Evolutionary conservation across 305 asterid species (phyloP), one percentile per base, ranked within the genome.

Genomic region (Fraxinus sp.): DNA sequence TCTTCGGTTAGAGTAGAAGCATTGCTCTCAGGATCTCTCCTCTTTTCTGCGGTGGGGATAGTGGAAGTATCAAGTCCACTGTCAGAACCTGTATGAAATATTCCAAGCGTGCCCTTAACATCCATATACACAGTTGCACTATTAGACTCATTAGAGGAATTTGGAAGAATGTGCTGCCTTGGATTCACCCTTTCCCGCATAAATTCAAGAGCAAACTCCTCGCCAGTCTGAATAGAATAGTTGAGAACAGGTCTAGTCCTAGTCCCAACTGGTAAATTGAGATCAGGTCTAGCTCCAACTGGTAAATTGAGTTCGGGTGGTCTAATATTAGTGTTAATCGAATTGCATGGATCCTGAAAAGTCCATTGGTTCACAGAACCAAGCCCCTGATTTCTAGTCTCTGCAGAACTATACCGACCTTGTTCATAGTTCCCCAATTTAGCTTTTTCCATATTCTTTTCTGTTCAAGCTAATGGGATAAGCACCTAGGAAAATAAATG

Each of bases 141-240:
- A 81, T 46, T 82, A 84, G 91, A 86, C 82, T 91, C 97, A 80
- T 87, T 88, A 75, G 92, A 71, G 46, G 91, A 82, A 88, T 88
- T 90, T 74, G 89, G 92, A 83, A 90, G 72, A 52, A 87, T 88
- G 41, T 86, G 95, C 89, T 84, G 94, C 89, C 87, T 87, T 24
- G 97, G 95, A 85, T 91, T 91, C 77, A 91, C 95, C 87, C 98
- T 89, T 77, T 95, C 98, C 87, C 98, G 90, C 97, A 95, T 95
- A 83, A 95, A 93, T 84, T 93, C 98, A 81, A 95, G 89, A 83
- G 97, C 91, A 82, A 95, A 93, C 88, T 92, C 98, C 92, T 95
- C 98, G 13, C 98, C 98, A 9, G 98, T 95, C 89, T 95, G 98
- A 77, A 93, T 92, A 85, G 98, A 95, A 83, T 86, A 95, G 85